A percentile compares a stretch with the other conserved stretches of the same genome.
These are phyloP conservation scores for Dioscorea alata DNA, from an alignment of 106 monocot genomes.

Conservation along the genomic window DNA sequence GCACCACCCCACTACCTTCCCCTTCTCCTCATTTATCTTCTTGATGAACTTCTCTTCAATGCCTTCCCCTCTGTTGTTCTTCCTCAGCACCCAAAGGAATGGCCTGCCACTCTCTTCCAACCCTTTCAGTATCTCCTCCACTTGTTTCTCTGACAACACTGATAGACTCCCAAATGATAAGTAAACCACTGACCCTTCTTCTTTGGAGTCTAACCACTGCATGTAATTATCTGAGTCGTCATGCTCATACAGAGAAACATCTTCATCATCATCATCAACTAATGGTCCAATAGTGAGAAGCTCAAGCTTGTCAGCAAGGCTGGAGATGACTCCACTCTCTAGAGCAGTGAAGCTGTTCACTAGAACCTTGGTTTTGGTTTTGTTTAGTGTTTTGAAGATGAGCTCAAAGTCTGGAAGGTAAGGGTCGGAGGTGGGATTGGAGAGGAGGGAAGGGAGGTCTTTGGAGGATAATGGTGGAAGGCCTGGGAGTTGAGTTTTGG, in stretches of 20 bases:
- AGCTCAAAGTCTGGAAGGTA: not conserved
- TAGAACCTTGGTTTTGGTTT: conserved; percentile 17
- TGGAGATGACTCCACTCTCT: conserved; percentile 12
- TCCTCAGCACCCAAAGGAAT: conserved; percentile 51
- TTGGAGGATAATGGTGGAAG: conserved; percentile 21
- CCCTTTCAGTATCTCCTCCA: conserved; percentile 31
- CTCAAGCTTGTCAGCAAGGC: conserved; percentile 12
- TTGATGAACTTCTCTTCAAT: not conserved
- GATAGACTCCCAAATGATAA: conserved; percentile 61
- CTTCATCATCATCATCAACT: conserved; percentile 5
- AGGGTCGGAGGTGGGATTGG: conserved; percentile 1
- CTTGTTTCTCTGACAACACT: conserved; percentile 20
- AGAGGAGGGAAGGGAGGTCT: conserved; percentile 45
- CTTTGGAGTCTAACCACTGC: conserved; percentile 34
- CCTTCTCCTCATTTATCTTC: conserved; percentile 8
- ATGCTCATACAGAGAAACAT: conserved; percentile 8
- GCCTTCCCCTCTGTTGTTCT: conserved; percentile 14
- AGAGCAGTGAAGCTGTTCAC: conserved; percentile 47
- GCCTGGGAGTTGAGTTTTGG: conserved; percentile 18
- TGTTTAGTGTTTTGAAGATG: not conserved
- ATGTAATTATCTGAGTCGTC: conserved; percentile 15
- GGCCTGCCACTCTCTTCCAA: conserved; percentile 29
- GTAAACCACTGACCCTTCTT: conserved; percentile 56
- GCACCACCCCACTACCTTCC: conserved; percentile 37
- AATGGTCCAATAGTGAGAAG: conserved; percentile 41